Conservation (phyloP, 2,329 filamentous ascomycete species). For the Colletotrichum ledebouriae region DNA sequence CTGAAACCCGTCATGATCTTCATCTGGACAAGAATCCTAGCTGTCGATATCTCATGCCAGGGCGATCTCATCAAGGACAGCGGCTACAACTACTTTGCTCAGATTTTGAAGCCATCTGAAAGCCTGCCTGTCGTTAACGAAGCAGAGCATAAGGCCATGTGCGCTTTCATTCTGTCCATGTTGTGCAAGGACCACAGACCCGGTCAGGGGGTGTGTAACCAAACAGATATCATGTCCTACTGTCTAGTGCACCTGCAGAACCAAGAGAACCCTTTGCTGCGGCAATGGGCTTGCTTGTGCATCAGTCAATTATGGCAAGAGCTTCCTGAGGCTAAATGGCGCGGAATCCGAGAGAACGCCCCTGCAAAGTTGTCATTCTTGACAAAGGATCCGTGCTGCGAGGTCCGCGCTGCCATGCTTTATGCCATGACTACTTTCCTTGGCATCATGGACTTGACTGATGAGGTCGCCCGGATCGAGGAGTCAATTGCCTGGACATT, state of each 20-base stretch:
- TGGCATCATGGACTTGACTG: slow-evolving; percentile 91
- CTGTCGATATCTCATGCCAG: slow-evolving; percentile 94
- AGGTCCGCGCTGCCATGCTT: slow-evolving; percentile 93
- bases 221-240: slow-evolving; percentile 89
- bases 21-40: slow-evolving; percentile 96
- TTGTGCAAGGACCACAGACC: slow-evolving; percentile 96
- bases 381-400: slow-evolving; percentile 87
- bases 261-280: slow-evolving; percentile 86
- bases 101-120: slow-evolving; percentile 87
- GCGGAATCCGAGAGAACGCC: slow-evolving; percentile 89
- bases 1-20: slow-evolving; percentile 99
- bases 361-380: slow-evolving; percentile 85
- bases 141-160: slow-evolving; percentile 96
- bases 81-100: slow-evolving; percentile 96
- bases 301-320: slow-evolving; percentile 95
- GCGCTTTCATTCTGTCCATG: slow-evolving; percentile 96
- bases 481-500: slow-evolving; percentile 91
- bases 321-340: slow-evolving; percentile 93
- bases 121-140: slow-evolving; percentile 87
- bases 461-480: slow-evolving; percentile 91
- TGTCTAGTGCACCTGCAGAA: slow-evolving; percentile 88
- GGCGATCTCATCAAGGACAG: slow-evolving; percentile 96
- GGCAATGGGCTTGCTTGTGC: slow-evolving; percentile 96
- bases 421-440: slow-evolving; percentile 95
- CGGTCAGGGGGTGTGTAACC: slow-evolving; percentile 91